Base-by-base conservation (phyloP, 257 asterid genomes). In the Petunia secreta region DNA sequence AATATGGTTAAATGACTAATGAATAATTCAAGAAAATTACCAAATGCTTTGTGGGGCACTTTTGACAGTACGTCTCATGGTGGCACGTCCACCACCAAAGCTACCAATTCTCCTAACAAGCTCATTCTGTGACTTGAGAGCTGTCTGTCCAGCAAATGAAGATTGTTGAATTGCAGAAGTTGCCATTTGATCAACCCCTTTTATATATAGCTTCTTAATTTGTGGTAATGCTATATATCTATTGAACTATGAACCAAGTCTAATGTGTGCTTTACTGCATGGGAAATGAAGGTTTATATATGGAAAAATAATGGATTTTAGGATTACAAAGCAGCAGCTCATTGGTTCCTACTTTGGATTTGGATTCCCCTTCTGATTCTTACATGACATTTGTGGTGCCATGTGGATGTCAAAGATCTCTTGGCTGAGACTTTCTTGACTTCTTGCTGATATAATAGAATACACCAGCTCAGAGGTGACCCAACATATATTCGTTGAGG, bases 1-100 rank as follows among this genome's bases (percentile, higher is more conserved):
- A 65, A 1, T n/a, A n/a, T n/a, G n/a, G n/a, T n/a, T n/a, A n/a
- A n/a, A n/a, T n/a, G 15, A 2, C 10, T 58, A 13, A 1, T 15
- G 25, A n/a, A 58, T 15, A 66, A 41, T 37, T 64, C 13, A 39
- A 66, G 14, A 65, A 16, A 63, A n/a, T 2, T 85, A 94, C 98
- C 98, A 94, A 80, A 94, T 94, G 89, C 97, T 92, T 54, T 89
- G 94, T n/a, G 98, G 98, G 71, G 89, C 84, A 66, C 94, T 90
- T 88, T 84, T 94, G 81, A 94, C 96, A 16, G 98, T 94, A 25
- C 98, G 95, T 68, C 98, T 85, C 98, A 94, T 94, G 88, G 93
- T 86, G 92, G 86, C 66, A 75, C 98, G 98, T 83, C 91, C 94
- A 60, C 82, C 89, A 67, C 75, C 80, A 63, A 83, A 60, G 87